phyloP scores from a whole-genome alignment of 106 monocot species.

The Dendrobium officinale region DNA sequence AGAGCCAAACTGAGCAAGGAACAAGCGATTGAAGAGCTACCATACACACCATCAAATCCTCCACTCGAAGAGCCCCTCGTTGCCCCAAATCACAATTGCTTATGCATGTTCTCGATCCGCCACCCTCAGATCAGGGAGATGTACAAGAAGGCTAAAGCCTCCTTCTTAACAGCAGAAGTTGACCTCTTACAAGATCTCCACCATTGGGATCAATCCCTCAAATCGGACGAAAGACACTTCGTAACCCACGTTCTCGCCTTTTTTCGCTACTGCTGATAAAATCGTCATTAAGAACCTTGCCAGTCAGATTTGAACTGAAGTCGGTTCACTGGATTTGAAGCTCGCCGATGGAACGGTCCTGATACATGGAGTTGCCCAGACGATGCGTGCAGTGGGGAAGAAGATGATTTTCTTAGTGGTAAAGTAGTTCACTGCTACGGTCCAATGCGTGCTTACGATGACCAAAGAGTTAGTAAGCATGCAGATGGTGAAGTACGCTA shows the following conservation, averaged over 20 bases:
- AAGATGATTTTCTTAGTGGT: too few species aligned
- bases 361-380: too few species aligned
- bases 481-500: too few species aligned
- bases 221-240: slow-evolving; percentile 75
- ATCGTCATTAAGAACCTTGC: slow-evolving; percentile 84
- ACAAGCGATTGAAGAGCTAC: too few species aligned
- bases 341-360: too few species aligned
- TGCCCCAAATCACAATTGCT: slow-evolving; percentile 50
- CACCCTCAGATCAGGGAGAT: slow-evolving; percentile 85
- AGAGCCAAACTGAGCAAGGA: too few species aligned
- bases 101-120: slow-evolving; percentile 80
- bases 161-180: slow-evolving; percentile 93
- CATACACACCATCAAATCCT: too few species aligned
- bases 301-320: slow-evolving; percentile 7
- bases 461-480: too few species aligned
- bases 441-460: too few species aligned
- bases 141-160: slow-evolving; percentile 20
- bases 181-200: slow-evolving; percentile 65
- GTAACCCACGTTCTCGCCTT: slow-evolving; percentile 87
- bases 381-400: too few species aligned
- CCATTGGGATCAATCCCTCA: slow-evolving; percentile 58
- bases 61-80: slow-evolving; percentile 7
- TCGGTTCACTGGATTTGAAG: too few species aligned
- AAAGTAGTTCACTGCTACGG: too few species aligned
- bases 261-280: slow-evolving; percentile 80